These are phyloP conservation scores for Ambrosiella xylebori DNA, from an alignment of 2,329 filamentous ascomycete genomes.

Conservation along the genomic window DNA sequence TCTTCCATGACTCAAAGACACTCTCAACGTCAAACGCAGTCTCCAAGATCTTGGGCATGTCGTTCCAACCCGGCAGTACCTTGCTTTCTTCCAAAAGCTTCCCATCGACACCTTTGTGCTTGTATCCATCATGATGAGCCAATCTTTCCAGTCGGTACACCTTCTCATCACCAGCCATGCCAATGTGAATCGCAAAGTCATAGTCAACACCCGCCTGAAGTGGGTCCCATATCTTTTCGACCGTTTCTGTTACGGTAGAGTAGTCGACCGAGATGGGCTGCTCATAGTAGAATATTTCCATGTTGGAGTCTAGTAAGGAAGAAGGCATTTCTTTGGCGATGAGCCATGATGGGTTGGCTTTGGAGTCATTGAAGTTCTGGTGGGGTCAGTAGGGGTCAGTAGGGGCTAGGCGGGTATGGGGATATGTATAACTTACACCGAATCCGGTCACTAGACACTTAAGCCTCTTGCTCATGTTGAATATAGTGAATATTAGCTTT, in stretches of 20 bases:
- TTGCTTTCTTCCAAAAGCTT: constrained; percentile 34
- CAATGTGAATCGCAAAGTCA: constrained; percentile 60
- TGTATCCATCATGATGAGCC: constrained; percentile 57
- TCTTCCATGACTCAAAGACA: constrained; percentile 38
- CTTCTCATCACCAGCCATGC: constrained; percentile 51
- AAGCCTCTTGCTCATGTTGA: neutral
- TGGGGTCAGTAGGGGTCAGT: neutral
- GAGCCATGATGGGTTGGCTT: neutral
- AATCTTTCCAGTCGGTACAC: constrained; percentile 55
- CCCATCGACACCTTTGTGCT: constrained; percentile 51
- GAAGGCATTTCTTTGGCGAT: neutral
- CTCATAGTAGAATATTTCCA: neutral
- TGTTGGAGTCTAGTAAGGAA: too few relatives aligned
- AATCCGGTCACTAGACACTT: neutral
- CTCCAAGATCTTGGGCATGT: constrained; percentile 35
- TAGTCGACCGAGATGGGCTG: neutral
- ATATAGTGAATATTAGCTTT: too few relatives aligned
- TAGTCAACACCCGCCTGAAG: constrained; percentile 20
- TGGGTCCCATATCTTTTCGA: neutral
- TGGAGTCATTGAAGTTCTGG: neutral
- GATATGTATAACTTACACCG: neutral
- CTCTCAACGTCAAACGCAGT: constrained; percentile 41
- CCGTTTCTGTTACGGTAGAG: neutral
- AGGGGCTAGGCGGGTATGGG: neutral
- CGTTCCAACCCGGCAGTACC: constrained; percentile 36